Conservation (phyloP, 106 monocot genomes). For the Dioscorea dumetorum region DNA sequence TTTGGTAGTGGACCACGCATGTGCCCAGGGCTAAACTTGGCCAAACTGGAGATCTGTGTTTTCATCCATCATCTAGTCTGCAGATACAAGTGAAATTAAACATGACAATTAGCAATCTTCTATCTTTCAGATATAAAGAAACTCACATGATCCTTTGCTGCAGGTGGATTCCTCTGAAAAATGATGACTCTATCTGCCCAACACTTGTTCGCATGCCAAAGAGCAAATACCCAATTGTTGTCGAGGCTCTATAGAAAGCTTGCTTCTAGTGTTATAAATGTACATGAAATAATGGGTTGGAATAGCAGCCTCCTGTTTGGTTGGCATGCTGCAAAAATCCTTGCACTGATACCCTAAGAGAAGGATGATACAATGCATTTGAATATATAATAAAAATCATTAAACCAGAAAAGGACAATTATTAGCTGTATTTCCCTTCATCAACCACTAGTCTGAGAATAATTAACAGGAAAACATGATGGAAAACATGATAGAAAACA, state of each 20-base stretch:
- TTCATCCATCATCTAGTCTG: slow-evolving; percentile 34
- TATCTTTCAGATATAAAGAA: neutral
- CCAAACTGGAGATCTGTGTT: slow-evolving; percentile 31
- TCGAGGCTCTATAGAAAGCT: slow-evolving; percentile 8
- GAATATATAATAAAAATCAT: too few species aligned
- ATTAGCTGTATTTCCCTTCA: too few species aligned
- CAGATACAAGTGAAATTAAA: slow-evolving; percentile 20
- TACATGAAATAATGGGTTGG: too few species aligned
- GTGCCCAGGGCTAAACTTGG: slow-evolving; percentile 35
- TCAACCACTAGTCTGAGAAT: neutral
- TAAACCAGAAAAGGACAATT: too few species aligned
- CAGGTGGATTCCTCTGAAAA: slow-evolving; percentile 27
- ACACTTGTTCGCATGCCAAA: slow-evolving; percentile 32
- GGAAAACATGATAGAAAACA: neutral
- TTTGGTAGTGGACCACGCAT: slow-evolving; percentile 32
- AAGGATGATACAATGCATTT: too few species aligned
- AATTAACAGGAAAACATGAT: neutral
- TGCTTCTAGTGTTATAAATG: too few species aligned
- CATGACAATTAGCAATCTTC: neutral
- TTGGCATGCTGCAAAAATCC: too few species aligned
- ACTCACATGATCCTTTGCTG: slow-evolving; percentile 1
- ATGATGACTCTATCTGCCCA: slow-evolving; percentile 14
- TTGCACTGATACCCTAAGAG: too few species aligned
- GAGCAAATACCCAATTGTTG: slow-evolving; percentile 27
- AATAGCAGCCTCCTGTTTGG: too few species aligned